Base-by-base conservation (phyloP, 2,329 filamentous ascomycete genomes). In the Westerdykella sp. region DNA sequence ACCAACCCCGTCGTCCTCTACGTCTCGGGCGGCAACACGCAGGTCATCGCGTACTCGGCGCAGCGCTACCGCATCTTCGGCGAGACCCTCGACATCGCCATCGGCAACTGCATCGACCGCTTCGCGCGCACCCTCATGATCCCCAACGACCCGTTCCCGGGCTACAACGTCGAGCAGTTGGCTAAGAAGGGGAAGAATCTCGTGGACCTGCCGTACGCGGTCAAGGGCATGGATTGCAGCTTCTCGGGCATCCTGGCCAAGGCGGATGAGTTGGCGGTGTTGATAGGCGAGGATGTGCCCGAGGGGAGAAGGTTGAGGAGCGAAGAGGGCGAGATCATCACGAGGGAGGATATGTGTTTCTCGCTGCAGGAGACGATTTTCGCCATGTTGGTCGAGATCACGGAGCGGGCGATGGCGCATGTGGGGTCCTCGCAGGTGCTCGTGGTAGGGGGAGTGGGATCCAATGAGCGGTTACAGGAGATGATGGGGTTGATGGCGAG, bases 401-500 rank as follows among this genome's bases (percentile, higher is more conserved):
- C 93, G 0, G 93, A 98, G 71, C 82, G 93, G 34, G 93, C 93
- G 23, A 98, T 98, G 93, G 93, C 93, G 10, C 93, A 98, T 65
- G 93, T 97, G 10, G 91, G 90, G 12, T 88, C 84, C 42, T 80
- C 74, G 40, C 88, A 97, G 72, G 93, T 98, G 6, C 74, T 98
- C 37, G 89, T 98, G 43, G 93, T 98, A 2, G 93, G 93, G 32
- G 93, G 93, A 16, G 93, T 98, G 1, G 93, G 93, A 3, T 95
- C 87, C 66, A 98, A 98, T 65, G 84, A 95, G 71, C 79, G 93
- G 4, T 66, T 98, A 54, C 93, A 98, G 72, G 81, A 95, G 59
- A 98, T 98, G 93, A 98, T 98, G 93, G 90, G 87, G 13, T 75
- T 85, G 37, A 98, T 98, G 93, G 91, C 90, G 13, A 75, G 74